Base-by-base conservation (phyloP, 75 land plant genomes). In the Pinus taeda region DNA sequence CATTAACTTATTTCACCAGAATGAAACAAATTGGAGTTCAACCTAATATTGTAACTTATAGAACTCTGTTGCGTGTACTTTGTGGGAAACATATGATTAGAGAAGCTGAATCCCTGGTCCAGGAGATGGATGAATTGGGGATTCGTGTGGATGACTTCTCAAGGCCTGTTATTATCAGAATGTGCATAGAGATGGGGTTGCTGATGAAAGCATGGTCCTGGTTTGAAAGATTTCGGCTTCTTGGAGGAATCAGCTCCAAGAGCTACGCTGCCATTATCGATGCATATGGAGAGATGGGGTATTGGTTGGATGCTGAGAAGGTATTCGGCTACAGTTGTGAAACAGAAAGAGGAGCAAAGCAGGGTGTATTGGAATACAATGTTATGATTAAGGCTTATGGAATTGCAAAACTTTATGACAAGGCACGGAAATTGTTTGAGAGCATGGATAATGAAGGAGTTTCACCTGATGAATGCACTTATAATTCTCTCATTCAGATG, bases 371-470 rank as follows among this genome's bases (percentile, higher is more conserved):
- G 64, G 85, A 75, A 36, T 90, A 85, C 70, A 94, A 94, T 81
- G 94, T 92, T 61, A 94, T 94, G 97, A 81, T 94, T 12, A 94
- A 94, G 77, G 90, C 90, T 14, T 94, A 94, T 77, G 94, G 92
- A 12, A 75, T 85, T 6, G 80, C 73, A 13, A 78, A 82, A 66
- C 59, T 57, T 57, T 86, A 83, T 74, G 74, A 80, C 26, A 77
- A 85, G 70, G 97, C 94, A 56, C 83, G 85, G 57, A 49, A 82
- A 57, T 60, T 94, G 69, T 88, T 91, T 84, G 85, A 86, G 66
- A 85, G 78, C 56, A 88, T 94, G 92, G 83, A 79, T 70, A 65
- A 57, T 26, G 17, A 86, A 74, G 84, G 81, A 26, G 65, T 86
- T 33, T 60, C 57, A 56, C 87, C 90, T 20, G 92, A 94, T 69